Evolutionary conservation across 2,329 filamentous ascomycete genomes (phyloP), one percentile per base, ranked within the genome.

Genomic region (Fusarium sp.): DNA sequence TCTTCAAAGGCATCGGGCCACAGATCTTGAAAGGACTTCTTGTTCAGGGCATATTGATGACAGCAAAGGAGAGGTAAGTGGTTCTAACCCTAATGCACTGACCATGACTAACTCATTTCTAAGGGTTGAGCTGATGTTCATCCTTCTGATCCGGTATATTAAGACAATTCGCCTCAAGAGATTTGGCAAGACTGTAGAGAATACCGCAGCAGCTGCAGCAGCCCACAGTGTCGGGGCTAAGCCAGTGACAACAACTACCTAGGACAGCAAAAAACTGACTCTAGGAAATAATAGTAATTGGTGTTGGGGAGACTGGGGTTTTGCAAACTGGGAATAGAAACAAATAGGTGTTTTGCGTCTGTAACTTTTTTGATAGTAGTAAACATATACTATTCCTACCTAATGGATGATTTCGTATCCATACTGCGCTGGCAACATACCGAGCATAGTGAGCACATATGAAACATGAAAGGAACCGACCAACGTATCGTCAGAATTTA

Each of bases 11-110:
- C 41, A 97, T 99, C 71, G 94, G 89, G 0, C 96, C 96, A 4
- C 96, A 99, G 79, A 92, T 99, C 51, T 80, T 94, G 61, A 99
- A 99, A 81, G 96, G 96, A 2, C 81, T 99, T 52, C 78, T 99
- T 48, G 96, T 99, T 4, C 96, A 99, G 77, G 96, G 96, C 49
- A 88, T 99, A 56, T 84, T 99, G 39, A 99, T 99, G 96, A 99
- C 97, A 94, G 96, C 94, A 47, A 99, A 99, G 82, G 96, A 99
- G 81, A 88, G 94, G 92, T 94, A 84, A 71, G 84, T 75, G 9
- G 5, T 48, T 2, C 33, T 5, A 13, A 15, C 41, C 9, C 7
- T 15, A 14, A 22, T 8, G 4, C 19, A 22, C 4, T 35, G 6
- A 8, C n/a, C 41, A 25, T 40, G 46, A 60, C 73, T 74, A 59